Percentiles rank a stretch among this genome's conserved stretches.
These are phyloP conservation scores for Penicillium capsulatum DNA, from an alignment of 2,329 filamentous ascomycete species.

Conservation along the genomic window DNA sequence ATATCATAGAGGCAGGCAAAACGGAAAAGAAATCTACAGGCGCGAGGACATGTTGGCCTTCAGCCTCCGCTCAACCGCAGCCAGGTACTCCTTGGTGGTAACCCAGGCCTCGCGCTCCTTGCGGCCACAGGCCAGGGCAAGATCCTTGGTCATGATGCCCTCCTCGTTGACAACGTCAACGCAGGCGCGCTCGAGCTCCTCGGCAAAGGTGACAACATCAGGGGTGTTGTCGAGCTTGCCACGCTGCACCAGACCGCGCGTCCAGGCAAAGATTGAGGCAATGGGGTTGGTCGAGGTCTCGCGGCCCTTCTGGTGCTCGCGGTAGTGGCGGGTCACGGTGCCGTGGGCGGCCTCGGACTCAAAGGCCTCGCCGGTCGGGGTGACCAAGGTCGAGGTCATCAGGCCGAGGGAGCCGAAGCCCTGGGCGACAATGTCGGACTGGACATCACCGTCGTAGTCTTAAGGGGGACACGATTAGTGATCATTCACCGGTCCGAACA, in stretches of 20 bases:
- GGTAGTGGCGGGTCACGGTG: constrained; percentile 96
- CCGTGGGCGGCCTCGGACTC: constrained; percentile 98
- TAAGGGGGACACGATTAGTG: constrained; percentile 6
- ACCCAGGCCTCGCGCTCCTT: constrained; percentile 80
- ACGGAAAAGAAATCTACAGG: constrained; percentile 25
- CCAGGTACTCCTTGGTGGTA: constrained; percentile 85
- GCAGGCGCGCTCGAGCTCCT: constrained; percentile 87
- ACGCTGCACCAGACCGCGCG: constrained; percentile 85
- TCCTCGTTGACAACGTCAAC: constrained; percentile 90
- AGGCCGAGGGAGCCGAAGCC: constrained; percentile 96
- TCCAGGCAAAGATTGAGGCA: constrained; percentile 99
- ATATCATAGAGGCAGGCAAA: constrained; percentile 9
- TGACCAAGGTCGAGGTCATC: constrained; percentile 97
- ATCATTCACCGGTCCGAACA: neutral
- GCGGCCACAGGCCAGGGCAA: constrained; percentile 91
- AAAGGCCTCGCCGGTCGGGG: constrained; percentile 92
- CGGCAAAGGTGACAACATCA: constrained; percentile 84
- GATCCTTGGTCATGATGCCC: constrained; percentile 98
- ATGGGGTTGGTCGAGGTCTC: constrained; percentile 99
- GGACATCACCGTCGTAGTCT: constrained; percentile 99
- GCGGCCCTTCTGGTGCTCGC: constrained; percentile 96
- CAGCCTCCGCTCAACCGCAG: constrained; percentile 85
- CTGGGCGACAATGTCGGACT: constrained; percentile 97
- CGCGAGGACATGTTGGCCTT: constrained; percentile 61
- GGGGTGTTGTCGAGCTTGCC: constrained; percentile 91